phyloP scores from a whole-genome alignment of 2,329 filamentous ascomycete species.

The Leptographium lundbergii region DNA sequence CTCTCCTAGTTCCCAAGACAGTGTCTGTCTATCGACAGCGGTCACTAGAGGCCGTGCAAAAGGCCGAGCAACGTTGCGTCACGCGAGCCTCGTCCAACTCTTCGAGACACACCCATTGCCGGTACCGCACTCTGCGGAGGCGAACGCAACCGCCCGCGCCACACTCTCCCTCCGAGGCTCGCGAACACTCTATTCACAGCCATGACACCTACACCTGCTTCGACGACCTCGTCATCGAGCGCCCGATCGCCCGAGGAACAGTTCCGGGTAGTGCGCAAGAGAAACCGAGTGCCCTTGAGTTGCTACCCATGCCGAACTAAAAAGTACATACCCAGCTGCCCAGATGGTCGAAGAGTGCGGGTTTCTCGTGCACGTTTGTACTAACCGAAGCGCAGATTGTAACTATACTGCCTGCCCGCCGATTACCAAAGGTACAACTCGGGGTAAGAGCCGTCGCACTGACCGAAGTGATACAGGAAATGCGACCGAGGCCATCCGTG shows the following conservation, averaged over 20 bases:
- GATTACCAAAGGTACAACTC: no score
- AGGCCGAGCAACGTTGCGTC: background rate
- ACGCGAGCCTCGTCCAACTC: background rate
- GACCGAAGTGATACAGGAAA: constrained; percentile 43
- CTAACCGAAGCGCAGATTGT: constrained; percentile 7
- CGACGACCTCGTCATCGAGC: constrained; percentile 58
- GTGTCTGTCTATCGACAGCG: background rate
- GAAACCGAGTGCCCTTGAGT: constrained; percentile 83
- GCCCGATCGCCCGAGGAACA: constrained; percentile 73
- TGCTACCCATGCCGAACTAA: constrained; percentile 83
- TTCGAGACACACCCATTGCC: background rate
- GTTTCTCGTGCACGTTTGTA: background rate
- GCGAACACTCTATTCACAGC: constrained; percentile 4
- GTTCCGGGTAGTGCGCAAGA: constrained; percentile 78
- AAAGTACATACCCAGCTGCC: constrained; percentile 43
- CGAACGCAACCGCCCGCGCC: background rate
- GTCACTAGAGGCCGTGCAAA: background rate
- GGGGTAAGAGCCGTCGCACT: background rate
- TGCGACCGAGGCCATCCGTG: constrained; percentile 87
- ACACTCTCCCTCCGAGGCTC: background rate
- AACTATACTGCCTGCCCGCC: background rate
- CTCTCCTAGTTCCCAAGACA: background rate
- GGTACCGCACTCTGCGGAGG: background rate
- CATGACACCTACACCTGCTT: constrained; percentile 69
- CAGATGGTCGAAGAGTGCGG: background rate